Conservation (phyloP, 805 yeast genomes). For the Candida gorgasii region DNA sequence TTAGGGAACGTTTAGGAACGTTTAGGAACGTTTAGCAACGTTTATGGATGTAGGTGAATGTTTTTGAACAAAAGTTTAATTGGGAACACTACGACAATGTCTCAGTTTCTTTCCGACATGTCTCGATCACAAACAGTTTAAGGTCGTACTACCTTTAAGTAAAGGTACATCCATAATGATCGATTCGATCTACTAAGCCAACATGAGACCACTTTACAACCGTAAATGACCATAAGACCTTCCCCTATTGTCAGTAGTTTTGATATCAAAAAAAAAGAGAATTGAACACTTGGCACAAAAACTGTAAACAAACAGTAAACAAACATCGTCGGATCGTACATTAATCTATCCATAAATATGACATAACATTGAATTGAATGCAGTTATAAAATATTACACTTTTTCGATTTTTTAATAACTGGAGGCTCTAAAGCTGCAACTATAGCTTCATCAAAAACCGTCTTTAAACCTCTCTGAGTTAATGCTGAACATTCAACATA, state of each 20-base stretch:
- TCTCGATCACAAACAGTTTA: not conserved
- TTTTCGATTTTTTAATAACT: constrained; percentile 74
- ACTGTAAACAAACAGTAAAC: not conserved
- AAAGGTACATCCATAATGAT: not conserved
- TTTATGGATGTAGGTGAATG: too few species aligned
- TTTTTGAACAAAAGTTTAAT: too few species aligned
- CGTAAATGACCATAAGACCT: too few species aligned
- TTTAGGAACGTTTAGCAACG: too few species aligned
- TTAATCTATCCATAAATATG: constrained; percentile 9
- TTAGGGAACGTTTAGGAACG: too few species aligned
- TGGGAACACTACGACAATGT: constrained; percentile 5
- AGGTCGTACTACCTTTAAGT: constrained; percentile 1
- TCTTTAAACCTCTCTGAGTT: constrained; percentile 94
- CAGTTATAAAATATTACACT: constrained; percentile 74
- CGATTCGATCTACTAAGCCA: too few species aligned
- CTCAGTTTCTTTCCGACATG: too few species aligned
- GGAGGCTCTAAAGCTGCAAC: constrained; percentile 99
- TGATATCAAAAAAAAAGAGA: too few species aligned
- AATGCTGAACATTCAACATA: constrained; percentile 97
- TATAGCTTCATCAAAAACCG: constrained; percentile 98
- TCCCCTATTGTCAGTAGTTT: too few species aligned
- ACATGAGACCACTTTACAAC: too few species aligned
- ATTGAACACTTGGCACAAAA: not conserved
- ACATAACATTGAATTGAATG: constrained; percentile 8
- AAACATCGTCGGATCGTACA: constrained; percentile 7